Evolutionary conservation across 805 yeast genomes (phyloP).

Genomic region (Ogataea salicorniae): DNA sequence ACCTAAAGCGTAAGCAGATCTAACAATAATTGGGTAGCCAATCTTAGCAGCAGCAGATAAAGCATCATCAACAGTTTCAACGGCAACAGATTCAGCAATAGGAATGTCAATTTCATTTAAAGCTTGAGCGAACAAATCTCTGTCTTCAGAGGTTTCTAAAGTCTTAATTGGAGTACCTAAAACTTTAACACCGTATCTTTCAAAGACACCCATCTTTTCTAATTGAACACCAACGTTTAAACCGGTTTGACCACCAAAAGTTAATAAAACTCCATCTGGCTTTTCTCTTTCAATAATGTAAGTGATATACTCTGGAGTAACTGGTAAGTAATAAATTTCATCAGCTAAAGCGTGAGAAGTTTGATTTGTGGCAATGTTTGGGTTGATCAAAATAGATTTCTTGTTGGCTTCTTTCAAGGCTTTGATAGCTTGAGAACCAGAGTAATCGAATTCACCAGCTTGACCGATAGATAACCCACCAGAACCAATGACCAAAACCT

Average conservation of each 20-base stretch:
- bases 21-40: constrained; percentile 94
- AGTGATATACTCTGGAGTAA: constrained; percentile 92
- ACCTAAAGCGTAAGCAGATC: constrained; percentile 96
- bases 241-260: constrained; percentile 99
- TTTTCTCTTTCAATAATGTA: constrained; percentile 93
- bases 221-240: constrained; percentile 93
- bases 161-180: constrained; percentile 97
- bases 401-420: constrained; percentile 90
- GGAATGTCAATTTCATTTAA: constrained; percentile 93
- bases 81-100: constrained; percentile 95
- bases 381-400: constrained; percentile 81
- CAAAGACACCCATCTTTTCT: constrained; percentile 91
- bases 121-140: constrained; percentile 94
- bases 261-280: constrained; percentile 92
- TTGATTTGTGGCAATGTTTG: constrained; percentile 95
- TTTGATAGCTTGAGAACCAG: constrained; percentile 96
- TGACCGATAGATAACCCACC: constrained; percentile 98
- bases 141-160: constrained; percentile 93
- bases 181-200: constrained; percentile 86
- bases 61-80: constrained; percentile 89
- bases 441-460: constrained; percentile 97
- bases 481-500: constrained; percentile 90
- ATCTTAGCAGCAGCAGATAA: constrained; percentile 80
- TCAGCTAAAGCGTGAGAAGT: constrained; percentile 94
- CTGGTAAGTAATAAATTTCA: constrained; percentile 92